A percentile compares a stretch with the other conserved stretches of the same genome.
Evolutionary conservation across 768 basidiomycete genomes (phyloP).

Genomic region (Suillus sp.): DNA sequence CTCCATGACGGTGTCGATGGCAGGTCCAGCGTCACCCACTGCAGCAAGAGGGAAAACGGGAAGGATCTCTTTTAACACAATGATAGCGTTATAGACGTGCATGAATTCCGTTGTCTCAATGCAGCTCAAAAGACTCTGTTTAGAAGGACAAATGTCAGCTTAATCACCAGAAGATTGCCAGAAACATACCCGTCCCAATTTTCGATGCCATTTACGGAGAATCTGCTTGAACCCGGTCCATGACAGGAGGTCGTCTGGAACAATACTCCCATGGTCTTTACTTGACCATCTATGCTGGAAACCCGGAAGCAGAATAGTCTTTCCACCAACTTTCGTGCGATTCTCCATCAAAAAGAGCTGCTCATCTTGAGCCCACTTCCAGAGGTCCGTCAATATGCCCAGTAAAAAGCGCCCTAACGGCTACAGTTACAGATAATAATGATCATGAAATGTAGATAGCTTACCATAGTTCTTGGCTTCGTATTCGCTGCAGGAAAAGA

Average conservation of each 20-base stretch:
- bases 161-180: not conserved
- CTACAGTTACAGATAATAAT: constrained; percentile 8
- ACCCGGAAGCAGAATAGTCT: constrained; percentile 64
- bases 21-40: constrained; percentile 54
- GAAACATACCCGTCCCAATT: constrained; percentile 62
- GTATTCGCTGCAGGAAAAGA: constrained; percentile 94
- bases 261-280: constrained; percentile 42
- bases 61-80: constrained; percentile 88
- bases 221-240: constrained; percentile 75
- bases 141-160: constrained; percentile 5
- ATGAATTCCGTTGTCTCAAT: constrained; percentile 91
- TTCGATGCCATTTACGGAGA: constrained; percentile 83
- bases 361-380: constrained; percentile 81
- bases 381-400: constrained; percentile 75
- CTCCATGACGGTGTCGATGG: constrained; percentile 63
- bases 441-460: constrained; percentile 19
- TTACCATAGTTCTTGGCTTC: constrained; percentile 93
- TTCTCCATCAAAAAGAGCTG: constrained; percentile 71
- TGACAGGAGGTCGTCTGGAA: constrained; percentile 56
- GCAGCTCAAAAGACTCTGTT: constrained; percentile 75
- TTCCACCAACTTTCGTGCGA: constrained; percentile 63
- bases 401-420: constrained; percentile 80
- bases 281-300: constrained; percentile 57
- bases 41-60: constrained; percentile 82
- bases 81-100: constrained; percentile 97